Percentiles rank a stretch among this genome's conserved stretches.
These are phyloP conservation scores for Tephrocybe sp. DNA, from an alignment of 768 basidiomycete genomes.

Conservation along the genomic window DNA sequence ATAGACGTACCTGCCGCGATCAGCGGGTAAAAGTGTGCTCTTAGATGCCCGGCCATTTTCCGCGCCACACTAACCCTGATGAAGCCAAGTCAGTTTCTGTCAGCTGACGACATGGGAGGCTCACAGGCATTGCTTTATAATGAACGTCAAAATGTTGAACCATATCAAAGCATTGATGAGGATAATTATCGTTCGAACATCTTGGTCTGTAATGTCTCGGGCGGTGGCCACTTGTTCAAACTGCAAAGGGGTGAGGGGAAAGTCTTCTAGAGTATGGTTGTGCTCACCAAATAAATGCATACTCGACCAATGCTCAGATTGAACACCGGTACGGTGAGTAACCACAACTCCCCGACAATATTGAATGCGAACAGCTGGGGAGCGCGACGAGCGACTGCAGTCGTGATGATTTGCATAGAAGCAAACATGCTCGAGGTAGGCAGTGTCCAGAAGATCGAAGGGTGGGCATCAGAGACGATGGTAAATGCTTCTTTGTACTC, in stretches of 20 bases:
- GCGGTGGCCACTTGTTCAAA: conserved; percentile 12
- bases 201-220: conserved; percentile 3
- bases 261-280: not conserved
- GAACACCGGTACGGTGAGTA: conserved; percentile 33
- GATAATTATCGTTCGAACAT: conserved; percentile 9
- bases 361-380: conserved; percentile 23
- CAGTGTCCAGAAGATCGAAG: not conserved
- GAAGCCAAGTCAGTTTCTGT: not conserved
- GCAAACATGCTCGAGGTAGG: not conserved
- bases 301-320: conserved; percentile 24
- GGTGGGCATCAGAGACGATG: conserved; percentile 27
- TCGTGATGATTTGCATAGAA: conserved; percentile 20
- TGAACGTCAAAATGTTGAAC: conserved; percentile 21
- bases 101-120: not conserved
- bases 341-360: conserved; percentile 28
- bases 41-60: conserved; percentile 29
- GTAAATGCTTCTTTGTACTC: conserved; percentile 36
- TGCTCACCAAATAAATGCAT: not conserved
- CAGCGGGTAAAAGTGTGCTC: conserved; percentile 37
- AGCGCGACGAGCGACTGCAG: conserved; percentile 22
- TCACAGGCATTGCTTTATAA: conserved; percentile 19
- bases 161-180: conserved; percentile 28
- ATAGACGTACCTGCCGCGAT: conserved; percentile 33
- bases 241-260: not conserved
- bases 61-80: conserved; percentile 19